These are phyloP conservation scores for Rossbeevera mucosa DNA, from an alignment of 768 basidiomycete genomes.

Conservation along the genomic window DNA sequence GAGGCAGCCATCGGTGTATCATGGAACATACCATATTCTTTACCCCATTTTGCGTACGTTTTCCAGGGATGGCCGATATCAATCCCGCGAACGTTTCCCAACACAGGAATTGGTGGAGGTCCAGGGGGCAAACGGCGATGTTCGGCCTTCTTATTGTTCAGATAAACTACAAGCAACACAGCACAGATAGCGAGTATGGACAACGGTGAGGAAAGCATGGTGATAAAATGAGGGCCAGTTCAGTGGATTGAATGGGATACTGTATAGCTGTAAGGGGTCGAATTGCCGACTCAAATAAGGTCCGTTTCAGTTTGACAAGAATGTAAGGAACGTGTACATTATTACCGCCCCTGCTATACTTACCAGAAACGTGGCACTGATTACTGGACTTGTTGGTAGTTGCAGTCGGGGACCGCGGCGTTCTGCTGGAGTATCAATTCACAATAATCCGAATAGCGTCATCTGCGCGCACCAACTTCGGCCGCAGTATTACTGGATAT, in stretches of 20 bases:
- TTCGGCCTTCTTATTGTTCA: constrained; percentile 8
- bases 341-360: background rate
- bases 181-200: constrained; percentile 8
- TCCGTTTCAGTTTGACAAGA: background rate
- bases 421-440: no score
- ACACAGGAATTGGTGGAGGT: constrained; percentile 16
- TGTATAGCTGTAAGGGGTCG: background rate
- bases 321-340: background rate
- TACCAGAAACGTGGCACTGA: background rate
- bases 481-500: no score
- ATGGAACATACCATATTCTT: constrained; percentile 17
- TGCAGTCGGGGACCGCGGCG: no score
- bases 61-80: constrained; percentile 20
- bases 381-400: background rate
- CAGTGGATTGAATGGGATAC: background rate
- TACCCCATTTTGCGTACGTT: constrained; percentile 18
- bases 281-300: background rate
- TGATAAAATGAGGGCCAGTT: background rate
- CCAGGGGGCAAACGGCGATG: constrained; percentile 20
- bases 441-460: no score
- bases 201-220: constrained; percentile 1
- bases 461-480: no score
- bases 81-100: constrained; percentile 20
- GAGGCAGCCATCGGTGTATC: background rate
- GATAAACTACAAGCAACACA: constrained; percentile 3